A percentile compares a stretch with the other conserved stretches of the same genome.
These are phyloP conservation scores for Polyporus tsugae DNA, from an alignment of 1,284 basidiomycete species.

Conservation along the genomic window DNA sequence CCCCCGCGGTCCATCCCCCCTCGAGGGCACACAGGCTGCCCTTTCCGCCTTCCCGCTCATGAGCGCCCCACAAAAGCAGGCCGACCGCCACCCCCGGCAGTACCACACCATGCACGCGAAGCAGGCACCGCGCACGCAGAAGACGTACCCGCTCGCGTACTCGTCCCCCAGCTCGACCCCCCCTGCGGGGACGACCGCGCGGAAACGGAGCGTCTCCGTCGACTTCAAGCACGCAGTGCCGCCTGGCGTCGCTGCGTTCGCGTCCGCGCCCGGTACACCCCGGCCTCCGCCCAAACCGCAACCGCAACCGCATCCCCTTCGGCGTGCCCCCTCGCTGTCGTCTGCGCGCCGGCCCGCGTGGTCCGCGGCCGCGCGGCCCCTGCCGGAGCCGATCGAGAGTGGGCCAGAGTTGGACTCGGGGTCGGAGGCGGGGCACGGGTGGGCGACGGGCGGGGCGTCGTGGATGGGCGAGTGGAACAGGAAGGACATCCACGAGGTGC, in stretches of 20 bases:
- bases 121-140: conserved; percentile 11
- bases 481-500: conserved; percentile 43
- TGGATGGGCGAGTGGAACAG: conserved; percentile 46
- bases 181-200: neutral
- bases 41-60: conserved; percentile 1
- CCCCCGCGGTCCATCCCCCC: conserved; percentile 16
- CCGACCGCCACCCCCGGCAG: neutral
- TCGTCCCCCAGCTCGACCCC: conserved; percentile 7
- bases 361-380: neutral
- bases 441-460: conserved; percentile 36
- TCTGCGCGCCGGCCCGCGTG: neutral
- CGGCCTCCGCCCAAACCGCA: neutral
- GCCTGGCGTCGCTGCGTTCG: too few species aligned
- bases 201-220: conserved; percentile 37
- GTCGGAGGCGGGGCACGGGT: conserved; percentile 32
- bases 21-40: conserved; percentile 1
- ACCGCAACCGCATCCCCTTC: neutral
- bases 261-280: neutral
- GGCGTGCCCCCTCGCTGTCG: conserved; percentile 7
- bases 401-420: neutral
- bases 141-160: neutral
- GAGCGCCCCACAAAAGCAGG: neutral
- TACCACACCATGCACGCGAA: neutral
- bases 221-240: conserved; percentile 30
- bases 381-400: neutral